Conservation (phyloP, 2,329 filamentous ascomycete species). For the Pseudocercospora crystallina region DNA sequence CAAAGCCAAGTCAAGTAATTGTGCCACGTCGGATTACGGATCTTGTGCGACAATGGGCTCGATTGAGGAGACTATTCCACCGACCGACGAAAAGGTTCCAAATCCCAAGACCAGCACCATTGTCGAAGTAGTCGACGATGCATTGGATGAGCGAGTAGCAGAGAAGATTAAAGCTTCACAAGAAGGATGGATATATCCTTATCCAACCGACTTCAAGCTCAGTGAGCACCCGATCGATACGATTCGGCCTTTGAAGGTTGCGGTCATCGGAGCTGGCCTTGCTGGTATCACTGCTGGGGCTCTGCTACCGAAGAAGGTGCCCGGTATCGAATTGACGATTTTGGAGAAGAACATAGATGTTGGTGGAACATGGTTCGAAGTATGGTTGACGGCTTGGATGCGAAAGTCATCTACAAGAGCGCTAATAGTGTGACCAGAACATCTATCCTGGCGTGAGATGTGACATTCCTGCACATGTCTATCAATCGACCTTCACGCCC, state of each 20-base stretch:
- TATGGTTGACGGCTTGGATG: slow-evolving; percentile 28
- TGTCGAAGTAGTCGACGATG: slow-evolving; percentile 9
- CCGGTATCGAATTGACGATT: slow-evolving; percentile 63
- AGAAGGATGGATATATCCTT: slow-evolving; percentile 15
- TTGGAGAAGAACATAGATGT: slow-evolving; percentile 69
- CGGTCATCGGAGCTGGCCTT: slow-evolving; percentile 64
- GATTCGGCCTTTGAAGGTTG: slow-evolving; percentile 40
- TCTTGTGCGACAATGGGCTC: slow-evolving; percentile 10
- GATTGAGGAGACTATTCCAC: slow-evolving; percentile 1
- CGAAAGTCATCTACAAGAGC: not conserved
- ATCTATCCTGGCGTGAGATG: slow-evolving; percentile 46
- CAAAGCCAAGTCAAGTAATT: too few species aligned
- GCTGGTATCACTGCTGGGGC: slow-evolving; percentile 64
- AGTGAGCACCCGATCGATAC: slow-evolving; percentile 32
- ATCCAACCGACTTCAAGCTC: slow-evolving; percentile 31
- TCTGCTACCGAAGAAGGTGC: slow-evolving; percentile 67
- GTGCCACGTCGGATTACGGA: too few species aligned
- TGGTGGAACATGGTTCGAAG: slow-evolving; percentile 49
- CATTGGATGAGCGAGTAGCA: not conserved
- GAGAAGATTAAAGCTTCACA: too few species aligned
- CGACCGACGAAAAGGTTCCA: not conserved
- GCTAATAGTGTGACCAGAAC: slow-evolving; percentile 23
- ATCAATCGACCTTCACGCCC: slow-evolving; percentile 66
- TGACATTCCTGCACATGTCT: slow-evolving; percentile 69
- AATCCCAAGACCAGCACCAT: slow-evolving; percentile 8